Evolutionary conservation across 1,139 yeast species (phyloP).

Genomic region (Sugiyamaella neomexicana): DNA sequence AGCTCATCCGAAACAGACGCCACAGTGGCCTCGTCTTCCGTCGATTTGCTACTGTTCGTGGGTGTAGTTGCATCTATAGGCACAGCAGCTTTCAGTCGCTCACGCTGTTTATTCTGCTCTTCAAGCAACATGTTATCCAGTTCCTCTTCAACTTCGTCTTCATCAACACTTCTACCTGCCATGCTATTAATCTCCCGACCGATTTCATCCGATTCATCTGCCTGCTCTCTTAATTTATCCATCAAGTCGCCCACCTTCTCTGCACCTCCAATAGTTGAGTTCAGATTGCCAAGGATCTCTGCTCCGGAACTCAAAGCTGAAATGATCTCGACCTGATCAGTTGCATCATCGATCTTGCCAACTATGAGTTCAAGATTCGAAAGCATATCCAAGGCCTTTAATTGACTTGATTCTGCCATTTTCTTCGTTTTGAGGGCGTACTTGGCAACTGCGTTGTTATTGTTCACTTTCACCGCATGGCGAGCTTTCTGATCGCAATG

Average conservation of each 20-base stretch:
- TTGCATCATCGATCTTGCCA: conserved; percentile 34
- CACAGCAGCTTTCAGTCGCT: not conserved
- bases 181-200: conserved; percentile 35
- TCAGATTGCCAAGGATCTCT: conserved; percentile 36
- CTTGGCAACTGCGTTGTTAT: conserved; percentile 34
- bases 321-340: conserved; percentile 32
- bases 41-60: not conserved
- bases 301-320: conserved; percentile 38
- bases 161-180: conserved; percentile 30
- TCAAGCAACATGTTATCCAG: conserved; percentile 22
- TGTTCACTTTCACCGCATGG: conserved; percentile 28
- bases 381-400: conserved; percentile 34
- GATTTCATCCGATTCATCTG: conserved; percentile 39
- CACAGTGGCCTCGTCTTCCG: not conserved
- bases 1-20: conserved; percentile 11
- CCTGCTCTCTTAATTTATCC: conserved; percentile 40
- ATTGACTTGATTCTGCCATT: conserved; percentile 35
- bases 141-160: conserved; percentile 37
- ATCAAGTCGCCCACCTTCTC: conserved; percentile 41
- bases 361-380: conserved; percentile 39
- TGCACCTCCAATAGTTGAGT: conserved; percentile 38
- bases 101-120: conserved; percentile 8
- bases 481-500: conserved; percentile 32
- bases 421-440: conserved; percentile 34
- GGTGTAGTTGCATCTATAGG: too few species aligned